Base-by-base conservation (phyloP, 2,329 filamentous ascomycete genomes). In the Niveomyces coronatus region DNA sequence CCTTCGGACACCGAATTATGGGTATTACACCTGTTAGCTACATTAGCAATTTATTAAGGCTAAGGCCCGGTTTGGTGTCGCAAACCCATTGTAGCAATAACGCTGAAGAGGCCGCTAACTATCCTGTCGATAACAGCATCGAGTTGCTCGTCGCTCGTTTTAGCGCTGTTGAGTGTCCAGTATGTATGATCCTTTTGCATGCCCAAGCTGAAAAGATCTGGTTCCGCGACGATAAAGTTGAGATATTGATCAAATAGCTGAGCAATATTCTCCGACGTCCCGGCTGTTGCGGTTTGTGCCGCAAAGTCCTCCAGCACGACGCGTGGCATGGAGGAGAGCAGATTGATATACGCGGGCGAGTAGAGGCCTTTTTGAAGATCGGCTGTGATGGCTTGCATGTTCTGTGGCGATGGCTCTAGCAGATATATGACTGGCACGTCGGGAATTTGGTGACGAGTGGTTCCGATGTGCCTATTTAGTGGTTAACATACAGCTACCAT, bases 381-480 rank as follows among this genome's bases (percentile, higher is more conserved):
- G 47, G 68, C 76, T 10, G 87, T 91, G 43, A 98, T 89, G 31
- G 73, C 68, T 53, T 88, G 72, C 34, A 95, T 70, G 57, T 96
- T 96, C 44, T 78, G 68, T 9, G 76, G 58, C 9, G 77, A 94
- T 13, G 91, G 91, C 53, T 98, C 89, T 52, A 98, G 72, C n/a
- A 98, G 74, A 56, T 98, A 98, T 44, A 98, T 80, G 44, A 91
- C 91, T 4, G 91, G 89, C 9, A 96, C 91, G 60, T 98, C 91
- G 40, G 89, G 88, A 49, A 98, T 98, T 19, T 86, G 78, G 58
- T 94, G 86, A 53, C 91, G 76, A 42, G 78, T 71, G 31, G 83
- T 79, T 50, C 79, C 76, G 55, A 95, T 82, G 57, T 88, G 86
- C 68, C 85, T 85, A 35, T 22, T 33, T 11, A 24, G n/a, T 24